These are phyloP conservation scores for Hypoxylon perforatum DNA, from an alignment of 495 filamentous ascomycete genomes.

Conservation along the genomic window DNA sequence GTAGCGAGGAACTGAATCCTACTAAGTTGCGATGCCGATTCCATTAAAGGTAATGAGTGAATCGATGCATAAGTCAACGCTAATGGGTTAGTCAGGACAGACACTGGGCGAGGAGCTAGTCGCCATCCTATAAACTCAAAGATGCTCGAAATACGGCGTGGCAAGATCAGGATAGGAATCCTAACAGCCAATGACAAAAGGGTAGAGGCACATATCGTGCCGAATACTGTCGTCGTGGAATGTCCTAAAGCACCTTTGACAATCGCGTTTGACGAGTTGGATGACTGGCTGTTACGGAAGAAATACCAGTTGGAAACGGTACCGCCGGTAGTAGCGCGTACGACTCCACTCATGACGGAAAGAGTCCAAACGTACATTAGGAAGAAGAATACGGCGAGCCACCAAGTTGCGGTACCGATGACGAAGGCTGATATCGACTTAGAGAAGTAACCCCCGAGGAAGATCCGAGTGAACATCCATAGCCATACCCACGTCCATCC, in stretches of 20 bases:
- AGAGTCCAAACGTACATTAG: slow-evolving; percentile 96
- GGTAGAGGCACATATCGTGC: slow-evolving; percentile 88
- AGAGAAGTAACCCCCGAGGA: slow-evolving; percentile 83
- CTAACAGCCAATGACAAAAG: slow-evolving; percentile 82
- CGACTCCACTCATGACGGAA: slow-evolving; percentile 83
- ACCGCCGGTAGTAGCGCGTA: slow-evolving; percentile 90
- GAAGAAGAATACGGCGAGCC: slow-evolving; percentile 88
- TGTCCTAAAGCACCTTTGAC: slow-evolving; percentile 85
- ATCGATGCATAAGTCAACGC: slow-evolving; percentile 94
- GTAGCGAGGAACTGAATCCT: slow-evolving; percentile 79
- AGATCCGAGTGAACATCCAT: slow-evolving; percentile 94
- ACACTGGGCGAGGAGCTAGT: slow-evolving; percentile 79
- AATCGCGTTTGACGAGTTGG: slow-evolving; percentile 78
- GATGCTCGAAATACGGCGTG: slow-evolving; percentile 66
- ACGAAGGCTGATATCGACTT: slow-evolving; percentile 70
- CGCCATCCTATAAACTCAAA: slow-evolving; percentile 49
- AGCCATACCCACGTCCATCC: slow-evolving; percentile 96
- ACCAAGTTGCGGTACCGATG: slow-evolving; percentile 89
- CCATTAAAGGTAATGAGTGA: slow-evolving; percentile 82
- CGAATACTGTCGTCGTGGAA: slow-evolving; percentile 86
- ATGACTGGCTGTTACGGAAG: slow-evolving; percentile 84
- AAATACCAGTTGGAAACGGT: slow-evolving; percentile 99
- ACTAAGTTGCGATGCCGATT: slow-evolving; percentile 78
- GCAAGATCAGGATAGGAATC: slow-evolving; percentile 86
- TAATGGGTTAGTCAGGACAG: slow-evolving; percentile 86